These are phyloP conservation scores for Rhinocladiella similis DNA, from an alignment of 2,329 filamentous ascomycete genomes.

Conservation along the genomic window DNA sequence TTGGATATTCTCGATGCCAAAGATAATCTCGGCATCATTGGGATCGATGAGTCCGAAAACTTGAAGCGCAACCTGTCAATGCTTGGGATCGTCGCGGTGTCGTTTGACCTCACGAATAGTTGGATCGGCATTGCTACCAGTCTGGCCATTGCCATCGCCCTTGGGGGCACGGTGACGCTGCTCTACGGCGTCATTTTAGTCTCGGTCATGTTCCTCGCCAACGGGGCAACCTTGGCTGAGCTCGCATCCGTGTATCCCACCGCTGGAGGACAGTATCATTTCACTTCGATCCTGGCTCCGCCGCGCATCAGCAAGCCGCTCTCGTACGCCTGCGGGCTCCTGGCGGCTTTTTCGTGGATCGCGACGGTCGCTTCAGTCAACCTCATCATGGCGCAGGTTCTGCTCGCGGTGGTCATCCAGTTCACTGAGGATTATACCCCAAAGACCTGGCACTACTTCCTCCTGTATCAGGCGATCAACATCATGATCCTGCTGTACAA, in stretches of 20 bases:
- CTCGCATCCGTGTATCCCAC: slow-evolving; percentile 40
- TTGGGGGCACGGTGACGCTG: slow-evolving; percentile 29
- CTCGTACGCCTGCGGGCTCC: slow-evolving; percentile 22
- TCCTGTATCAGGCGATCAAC: no score
- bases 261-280: slow-evolving; percentile 37
- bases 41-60: no score
- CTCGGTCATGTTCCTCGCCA: slow-evolving; percentile 30
- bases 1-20: no score
- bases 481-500: no score
- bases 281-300: slow-evolving; percentile 16
- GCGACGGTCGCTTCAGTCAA: slow-evolving; percentile 27
- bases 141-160: slow-evolving; percentile 26
- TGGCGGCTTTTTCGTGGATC: slow-evolving; percentile 32
- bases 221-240: slow-evolving; percentile 38
- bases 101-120: slow-evolving; percentile 13
- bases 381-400: slow-evolving; percentile 30
- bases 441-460: no score
- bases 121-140: slow-evolving; percentile 32
- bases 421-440: no score
- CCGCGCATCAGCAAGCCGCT: background rate
- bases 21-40: no score
- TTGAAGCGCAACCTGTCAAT: no score
- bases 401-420: slow-evolving; percentile 12
- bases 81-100: no score
- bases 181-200: slow-evolving; percentile 36